Conservation (phyloP, 225 moss, liverwort and hornwort genomes). For the Ulota crispa region DNA sequence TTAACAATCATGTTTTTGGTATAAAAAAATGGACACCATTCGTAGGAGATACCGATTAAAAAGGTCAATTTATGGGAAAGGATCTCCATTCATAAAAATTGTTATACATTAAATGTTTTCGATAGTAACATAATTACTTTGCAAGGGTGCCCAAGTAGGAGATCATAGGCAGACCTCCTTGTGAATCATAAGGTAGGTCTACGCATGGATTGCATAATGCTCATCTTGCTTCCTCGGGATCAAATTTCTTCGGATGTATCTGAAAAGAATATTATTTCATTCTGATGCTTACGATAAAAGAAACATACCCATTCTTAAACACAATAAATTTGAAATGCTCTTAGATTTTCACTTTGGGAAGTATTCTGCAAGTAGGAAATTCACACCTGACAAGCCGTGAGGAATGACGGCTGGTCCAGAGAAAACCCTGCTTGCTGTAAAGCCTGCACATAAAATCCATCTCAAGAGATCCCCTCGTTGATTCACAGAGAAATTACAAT, state of each 20-base stretch:
- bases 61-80: background rate
- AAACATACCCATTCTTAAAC: background rate
- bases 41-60: background rate
- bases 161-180: background rate
- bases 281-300: background rate
- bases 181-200: background rate
- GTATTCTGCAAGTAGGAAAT: background rate
- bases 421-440: slow-evolving; percentile 65
- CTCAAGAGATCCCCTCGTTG: background rate
- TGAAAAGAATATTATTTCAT: background rate
- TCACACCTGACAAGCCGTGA: slow-evolving; percentile 76
- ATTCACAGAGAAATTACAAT: background rate
- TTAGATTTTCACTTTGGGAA: background rate
- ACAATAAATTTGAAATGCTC: background rate
- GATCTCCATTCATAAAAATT: background rate
- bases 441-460: slow-evolving; percentile 49
- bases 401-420: slow-evolving; percentile 83
- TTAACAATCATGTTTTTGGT: background rate
- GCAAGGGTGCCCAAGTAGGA: background rate
- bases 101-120: background rate
- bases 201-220: background rate
- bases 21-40: too few relatives aligned
- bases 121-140: background rate
- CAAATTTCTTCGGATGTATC: background rate
- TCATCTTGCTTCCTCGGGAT: background rate